Evolutionary conservation across 2,329 filamentous ascomycete genomes (phyloP), one percentile per base, ranked within the genome.

Genomic region (Penicillium fuscoglaucum): DNA sequence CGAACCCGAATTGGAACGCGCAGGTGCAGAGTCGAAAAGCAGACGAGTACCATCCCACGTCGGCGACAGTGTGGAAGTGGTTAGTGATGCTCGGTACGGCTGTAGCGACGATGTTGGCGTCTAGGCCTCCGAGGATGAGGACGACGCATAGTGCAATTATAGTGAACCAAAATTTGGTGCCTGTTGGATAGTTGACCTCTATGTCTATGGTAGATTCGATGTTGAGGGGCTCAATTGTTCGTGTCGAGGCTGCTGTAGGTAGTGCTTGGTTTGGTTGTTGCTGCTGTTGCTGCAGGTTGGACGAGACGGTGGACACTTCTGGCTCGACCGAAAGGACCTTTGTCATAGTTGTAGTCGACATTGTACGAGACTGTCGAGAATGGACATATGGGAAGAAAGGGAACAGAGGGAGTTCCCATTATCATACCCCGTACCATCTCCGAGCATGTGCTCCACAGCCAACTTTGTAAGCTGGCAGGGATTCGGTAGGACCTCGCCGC

Each of bases 381-480:
- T n/a, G 5, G 10, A 15, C 1, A 44, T n/a, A n/a, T 13, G 29
- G 4, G 15, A 45, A 47, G 29, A 37, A 46, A 21, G 13, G 15
- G 21, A 54, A 39, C 15, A 26, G 17, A 24, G 13, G 24, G 8
- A 12, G n/a, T 12, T 2, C 4, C 10, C 24, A 45, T 3, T 39
- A 29, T n/a, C 19, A 19, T 39, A 35, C 15, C 8, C 33, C 33
- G 15, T 35, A 35, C 19, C 28, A n/a, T 45, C 13, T 44, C 39
- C 89, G 86, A 71, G 88, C n/a, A 9, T 33, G 26, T 33, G n/a
- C 24, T 19, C 9, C 1, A 3, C 7, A 17, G 6, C 12, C 12
- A 35, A 1, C 33, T 15, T 35, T 35, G 33, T 15, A 15, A 17
- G 19, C 4, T 3, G 1, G 7, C n/a, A 28, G 24, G 8, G 13